Percentiles rank a stretch among this genome's conserved stretches.
These are phyloP conservation scores for Dillenia turbinata DNA, from an alignment of 164 flowering plant genomes.

Conservation along the genomic window DNA sequence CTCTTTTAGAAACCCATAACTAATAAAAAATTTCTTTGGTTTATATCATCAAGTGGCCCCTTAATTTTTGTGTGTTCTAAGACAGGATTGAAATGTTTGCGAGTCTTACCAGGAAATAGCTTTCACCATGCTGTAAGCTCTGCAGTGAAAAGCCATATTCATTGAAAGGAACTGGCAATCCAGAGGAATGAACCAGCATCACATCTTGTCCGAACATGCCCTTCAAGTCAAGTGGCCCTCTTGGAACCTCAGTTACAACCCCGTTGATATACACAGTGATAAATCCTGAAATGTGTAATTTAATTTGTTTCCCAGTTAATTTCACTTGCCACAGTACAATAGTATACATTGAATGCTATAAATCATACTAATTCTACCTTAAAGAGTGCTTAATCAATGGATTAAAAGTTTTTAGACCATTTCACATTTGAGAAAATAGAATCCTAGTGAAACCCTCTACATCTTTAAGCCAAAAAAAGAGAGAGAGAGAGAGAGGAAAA, in stretches of 20 bases:
- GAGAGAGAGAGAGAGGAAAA: background rate
- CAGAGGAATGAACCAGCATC: constrained; percentile 76
- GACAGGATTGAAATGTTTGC: background rate
- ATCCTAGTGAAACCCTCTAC: background rate
- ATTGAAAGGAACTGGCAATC: constrained; percentile 60
- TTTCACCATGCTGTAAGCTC: constrained; percentile 81
- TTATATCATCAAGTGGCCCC: background rate
- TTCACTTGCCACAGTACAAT: background rate
- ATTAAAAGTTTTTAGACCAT: background rate
- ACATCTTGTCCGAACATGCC: constrained; percentile 74
- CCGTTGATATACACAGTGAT: constrained; percentile 85
- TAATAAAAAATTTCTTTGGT: too few relatives aligned
- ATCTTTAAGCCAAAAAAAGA: background rate
- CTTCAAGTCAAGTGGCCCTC: constrained; percentile 64
- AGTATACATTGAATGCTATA: background rate
- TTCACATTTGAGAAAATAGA: background rate
- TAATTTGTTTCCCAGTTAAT: background rate
- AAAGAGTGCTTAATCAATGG: background rate
- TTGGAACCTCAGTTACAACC: constrained; percentile 64
- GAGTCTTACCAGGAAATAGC: constrained; percentile 73
- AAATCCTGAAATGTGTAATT: constrained; percentile 30
- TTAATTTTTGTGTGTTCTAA: too few relatives aligned
- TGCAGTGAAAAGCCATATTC: constrained; percentile 58
- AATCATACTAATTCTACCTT: background rate
- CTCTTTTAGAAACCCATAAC: too few relatives aligned